phyloP scores from a whole-genome alignment of 2,329 filamentous ascomycete species.

The Botrytis paeoniae region DNA sequence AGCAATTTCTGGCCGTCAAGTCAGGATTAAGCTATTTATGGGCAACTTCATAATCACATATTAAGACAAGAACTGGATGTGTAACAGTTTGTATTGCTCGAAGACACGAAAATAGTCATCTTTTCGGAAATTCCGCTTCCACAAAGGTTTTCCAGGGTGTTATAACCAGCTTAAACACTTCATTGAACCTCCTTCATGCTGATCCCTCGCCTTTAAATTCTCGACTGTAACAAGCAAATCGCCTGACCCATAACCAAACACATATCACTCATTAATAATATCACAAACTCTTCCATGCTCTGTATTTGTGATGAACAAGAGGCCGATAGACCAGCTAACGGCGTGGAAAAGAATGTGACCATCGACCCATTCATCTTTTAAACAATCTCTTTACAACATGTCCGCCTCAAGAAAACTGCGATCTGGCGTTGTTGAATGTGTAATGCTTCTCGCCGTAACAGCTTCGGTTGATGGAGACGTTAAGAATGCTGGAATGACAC shows the following conservation, averaged over 20 bases:
- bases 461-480: background rate
- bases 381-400: background rate
- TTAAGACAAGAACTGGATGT: background rate
- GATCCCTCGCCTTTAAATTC: background rate
- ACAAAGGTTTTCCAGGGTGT: too few species aligned
- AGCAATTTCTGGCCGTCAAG: background rate
- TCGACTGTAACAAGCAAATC: background rate
- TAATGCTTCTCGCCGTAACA: background rate
- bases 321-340: too few species aligned
- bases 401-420: background rate
- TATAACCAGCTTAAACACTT: background rate
- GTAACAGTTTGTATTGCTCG: background rate
- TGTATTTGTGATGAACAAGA: background rate
- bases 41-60: background rate
- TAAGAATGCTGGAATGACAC: slow-evolving; percentile 24
- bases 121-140: background rate
- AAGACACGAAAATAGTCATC: background rate
- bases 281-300: background rate
- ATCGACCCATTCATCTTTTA: background rate
- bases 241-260: background rate
- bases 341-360: too few species aligned
- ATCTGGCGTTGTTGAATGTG: background rate
- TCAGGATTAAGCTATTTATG: background rate
- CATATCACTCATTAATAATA: background rate
- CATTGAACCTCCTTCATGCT: background rate